Evolutionary conservation across 495 filamentous ascomycete genomes (phyloP), one percentile per base, ranked within the genome.

Genomic region (Aspergillus mulundensis): DNA sequence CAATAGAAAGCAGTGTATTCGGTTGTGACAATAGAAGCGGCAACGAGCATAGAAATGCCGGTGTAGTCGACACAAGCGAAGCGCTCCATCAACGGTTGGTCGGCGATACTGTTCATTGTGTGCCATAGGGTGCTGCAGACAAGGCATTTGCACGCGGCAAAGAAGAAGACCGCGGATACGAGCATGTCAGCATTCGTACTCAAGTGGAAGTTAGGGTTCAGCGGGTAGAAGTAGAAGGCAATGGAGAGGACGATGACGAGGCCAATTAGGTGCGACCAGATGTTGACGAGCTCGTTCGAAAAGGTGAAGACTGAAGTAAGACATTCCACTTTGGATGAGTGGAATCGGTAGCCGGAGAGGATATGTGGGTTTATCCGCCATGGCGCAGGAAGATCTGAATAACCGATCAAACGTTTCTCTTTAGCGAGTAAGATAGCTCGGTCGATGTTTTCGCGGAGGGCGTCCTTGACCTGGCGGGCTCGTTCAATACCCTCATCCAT

Each of bases 1-100:
- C 93, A 95, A 70, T 99, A 97, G 72, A 99, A 97, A 34, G 93
- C 94, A 5, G 95, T 96, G 72, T 97, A 97, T 68, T 99, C 94
- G 50, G 90, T 95, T 4, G 94, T 96, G 84, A 97, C 92, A 72
- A 99, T 97, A 40, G 90, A 95, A 20, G 94, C 89, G 8, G 94
- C 95, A 43, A 99, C 93, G 20, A 99, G 84, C 50, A 99, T 78
- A 2, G 93, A 97, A 60, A 99, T 99, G 24, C 95, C 95, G 0
- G 92, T 97, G 71, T 99, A 99, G 67, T 99, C 94, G 41, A 99
- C 92, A 69, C 94, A 99, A 38, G 95, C 95, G 62, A 97, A 97
- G 52, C 91, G 86, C 66, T 96, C 94, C 81, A 99, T 86, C 44
- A 96, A 79, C 11, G 81, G 84, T 64, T 95, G 88, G 42, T 95